Evolutionary conservation across 805 yeast species (phyloP), one percentile per base, ranked within the genome.

Genomic region (Barnettozyma salicaria): DNA sequence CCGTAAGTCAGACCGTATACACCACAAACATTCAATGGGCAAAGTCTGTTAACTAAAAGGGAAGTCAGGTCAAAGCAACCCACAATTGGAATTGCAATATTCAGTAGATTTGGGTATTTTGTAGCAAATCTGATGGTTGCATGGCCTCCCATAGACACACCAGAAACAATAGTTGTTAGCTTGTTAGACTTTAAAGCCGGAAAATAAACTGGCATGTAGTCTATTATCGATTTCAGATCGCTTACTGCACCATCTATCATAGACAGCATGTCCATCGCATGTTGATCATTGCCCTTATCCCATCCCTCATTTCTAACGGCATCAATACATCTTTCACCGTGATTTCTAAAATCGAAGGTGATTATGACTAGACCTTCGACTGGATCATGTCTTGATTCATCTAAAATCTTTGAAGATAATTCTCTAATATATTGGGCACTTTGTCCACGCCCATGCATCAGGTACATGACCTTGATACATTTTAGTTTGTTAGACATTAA

Each of bases 121-220:
- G 24, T 39, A 5, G 35, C 44, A 10, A 42, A 36, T 34, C 53
- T 42, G 10, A 50, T 43, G 3, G 44, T 34, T 2, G 37, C 30
- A 30, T 52, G 57, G 2, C 45, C 57, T 14, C 57, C 55, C 48
- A 52, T 41, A 1, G 57, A 52, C 11, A 46, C 50, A 19, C 57
- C 57, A 14, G 43, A 31, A 3, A 45, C 33, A 3, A 45, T 32
- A 7, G 36, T 29, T 6, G 24, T 23, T 2, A 44, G 27, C 2
- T 29, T 30, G 9, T 40, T 38, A 5, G 26, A 21, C 6, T 18
- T 10, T 20, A 41, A 25, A 1, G 29, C 28, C 3, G 50, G 51
- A 12, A 43, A 34, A 20, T 36, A 44, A 0, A 35, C 13, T 1
- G 47, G 49, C 1, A 49, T 20, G 36, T 37, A 49, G n/a, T 49